These are phyloP conservation scores for Paramecium bursaria DNA, from an alignment of 73 alveolate genomes.

Conservation along the genomic window DNA sequence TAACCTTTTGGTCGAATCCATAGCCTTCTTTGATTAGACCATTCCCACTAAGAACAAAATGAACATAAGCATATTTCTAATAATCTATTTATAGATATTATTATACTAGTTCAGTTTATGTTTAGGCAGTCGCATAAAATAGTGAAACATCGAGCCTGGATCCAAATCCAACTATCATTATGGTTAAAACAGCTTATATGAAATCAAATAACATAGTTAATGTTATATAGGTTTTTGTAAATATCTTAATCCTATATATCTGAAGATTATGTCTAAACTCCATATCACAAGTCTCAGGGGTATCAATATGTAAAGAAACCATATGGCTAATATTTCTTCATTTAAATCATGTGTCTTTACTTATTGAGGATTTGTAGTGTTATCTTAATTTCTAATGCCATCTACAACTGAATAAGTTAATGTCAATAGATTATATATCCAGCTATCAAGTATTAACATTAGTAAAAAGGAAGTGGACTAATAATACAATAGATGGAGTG, in stretches of 20 bases:
- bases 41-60: conserved; percentile 27
- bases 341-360: conserved; percentile 50
- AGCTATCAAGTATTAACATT: conserved; percentile 9
- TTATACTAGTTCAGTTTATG: conserved; percentile 45
- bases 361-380: too few relatives aligned
- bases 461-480: too few relatives aligned
- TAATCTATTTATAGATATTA: conserved; percentile 25
- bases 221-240: conserved; percentile 25
- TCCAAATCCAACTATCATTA: conserved; percentile 45
- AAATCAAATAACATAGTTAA: conserved; percentile 57
- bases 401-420: neutral
- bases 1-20: conserved; percentile 48
- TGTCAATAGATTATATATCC: conserved; percentile 12
- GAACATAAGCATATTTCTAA: conserved; percentile 13
- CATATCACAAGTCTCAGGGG: conserved; percentile 39
- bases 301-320: conserved; percentile 26
- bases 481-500: too few relatives aligned
- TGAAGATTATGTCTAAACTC: conserved; percentile 1
- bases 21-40: conserved; percentile 57
- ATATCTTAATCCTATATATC: conserved; percentile 36
- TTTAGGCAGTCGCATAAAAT: conserved; percentile 22
- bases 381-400: too few relatives aligned
- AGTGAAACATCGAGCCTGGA: conserved; percentile 31
- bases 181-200: conserved; percentile 12
- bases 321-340: conserved; percentile 52